Base-by-base conservation (phyloP, 1,284 basidiomycete species). In the Moesziomyces aphidis region DNA sequence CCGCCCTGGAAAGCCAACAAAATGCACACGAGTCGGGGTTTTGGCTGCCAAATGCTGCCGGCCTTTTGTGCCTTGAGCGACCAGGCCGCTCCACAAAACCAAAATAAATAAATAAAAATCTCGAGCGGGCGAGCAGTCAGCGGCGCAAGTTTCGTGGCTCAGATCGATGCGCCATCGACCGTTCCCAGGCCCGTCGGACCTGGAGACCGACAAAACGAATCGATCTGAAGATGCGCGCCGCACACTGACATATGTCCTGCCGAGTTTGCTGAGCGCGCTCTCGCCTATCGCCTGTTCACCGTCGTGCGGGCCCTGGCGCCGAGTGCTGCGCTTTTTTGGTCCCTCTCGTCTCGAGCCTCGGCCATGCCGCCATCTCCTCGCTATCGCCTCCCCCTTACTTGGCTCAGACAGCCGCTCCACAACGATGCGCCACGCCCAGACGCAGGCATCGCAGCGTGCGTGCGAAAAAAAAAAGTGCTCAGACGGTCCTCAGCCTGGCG, bases 181-280 rank as follows among this genome's bases (percentile, higher is more conserved):
- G 59, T 61, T 61, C 59, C 59, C 59, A 61, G 39, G 51, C 52
- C 52, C 36, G 34, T 55, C 59, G 47, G 59, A 54, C 59, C 47
- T 61, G 51, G 50, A 48, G 5, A 1, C 1, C 22, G n/a, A 53
- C 43, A 10, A 50, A 50, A 34, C 26, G 10, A 39, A 56, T 56
- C 46, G 55, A 49, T 49, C 31, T 56, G 56, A 24, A 28, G 26
- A 17, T 17, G 39, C 39, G 39, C 39, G 17, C 39, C 39, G 39
- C 39, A 42, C 39, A 19, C 39, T 42, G 39, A 42, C 39, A 42
- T 42, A 17, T 17, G 39, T 17, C 17, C 39, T 42, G 39, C 39
- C 39, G 39, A 42, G 17, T 42, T 19, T 42, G 39, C 39, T 42
- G 15, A 7, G 39, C 39, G 11, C 39, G 39, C 15, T 42, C 15